These are phyloP conservation scores for Myriosclerotinia curreyana DNA, from an alignment of 2,329 filamentous ascomycete genomes.

Conservation along the genomic window DNA sequence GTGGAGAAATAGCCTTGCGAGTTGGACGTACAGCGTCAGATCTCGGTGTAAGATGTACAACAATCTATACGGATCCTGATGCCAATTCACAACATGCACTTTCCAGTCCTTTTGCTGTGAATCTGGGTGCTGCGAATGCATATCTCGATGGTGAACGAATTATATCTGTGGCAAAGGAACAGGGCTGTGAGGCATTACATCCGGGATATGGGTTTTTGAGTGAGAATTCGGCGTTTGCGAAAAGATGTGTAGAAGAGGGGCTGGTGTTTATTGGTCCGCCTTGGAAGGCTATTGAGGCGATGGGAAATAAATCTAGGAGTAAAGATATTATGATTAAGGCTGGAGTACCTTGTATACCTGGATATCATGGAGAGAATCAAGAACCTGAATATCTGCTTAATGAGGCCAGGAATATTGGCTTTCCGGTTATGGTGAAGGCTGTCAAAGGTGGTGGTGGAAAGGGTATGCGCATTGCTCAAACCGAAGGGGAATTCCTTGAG, in stretches of 20 bases:
- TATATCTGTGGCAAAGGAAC: conserved; percentile 78
- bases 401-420: conserved; percentile 68
- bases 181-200: conserved; percentile 87
- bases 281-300: conserved; percentile 74
- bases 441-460: conserved; percentile 80
- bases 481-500: conserved; percentile 63
- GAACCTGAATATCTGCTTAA: conserved; percentile 57
- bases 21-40: conserved; percentile 84
- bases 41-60: conserved; percentile 89
- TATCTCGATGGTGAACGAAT: conserved; percentile 95
- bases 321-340: conserved; percentile 97
- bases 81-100: conserved; percentile 82
- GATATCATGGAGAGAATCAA: conserved; percentile 88
- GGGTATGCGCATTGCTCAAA: conserved; percentile 74
- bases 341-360: conserved; percentile 94
- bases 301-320: conserved; percentile 89
- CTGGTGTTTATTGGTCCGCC: conserved; percentile 94
- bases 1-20: conserved; percentile 92
- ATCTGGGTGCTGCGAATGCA: conserved; percentile 76
- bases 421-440: conserved; percentile 75
- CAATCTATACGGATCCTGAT: conserved; percentile 92
- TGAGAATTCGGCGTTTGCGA: conserved; percentile 89
- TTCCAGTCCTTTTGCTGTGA: conserved; percentile 77
- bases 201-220: conserved; percentile 95
- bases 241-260: conserved; percentile 82